phyloP scores from a whole-genome alignment of 306 rosid species.

The Vigna nakashimae region DNA sequence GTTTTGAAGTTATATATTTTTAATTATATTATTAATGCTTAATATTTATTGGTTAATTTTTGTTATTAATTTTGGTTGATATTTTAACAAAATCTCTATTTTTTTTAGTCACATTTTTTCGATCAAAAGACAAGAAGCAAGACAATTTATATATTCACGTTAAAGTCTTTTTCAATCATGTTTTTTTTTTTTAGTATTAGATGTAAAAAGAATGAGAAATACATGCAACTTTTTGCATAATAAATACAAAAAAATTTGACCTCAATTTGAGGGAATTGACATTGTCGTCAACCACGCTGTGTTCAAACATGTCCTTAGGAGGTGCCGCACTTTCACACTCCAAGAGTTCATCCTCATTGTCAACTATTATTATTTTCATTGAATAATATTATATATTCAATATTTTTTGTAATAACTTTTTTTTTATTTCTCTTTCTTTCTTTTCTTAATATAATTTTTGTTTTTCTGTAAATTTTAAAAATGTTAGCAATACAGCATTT shows the following conservation, averaged over 20 bases:
- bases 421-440: background rate
- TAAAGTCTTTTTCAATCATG: background rate
- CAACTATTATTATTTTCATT: background rate
- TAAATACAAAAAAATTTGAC: too few species aligned
- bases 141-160: too few species aligned
- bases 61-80: too few species aligned
- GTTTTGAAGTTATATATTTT: too few species aligned
- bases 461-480: too few species aligned
- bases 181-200: background rate
- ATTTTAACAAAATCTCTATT: too few species aligned
- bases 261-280: background rate
- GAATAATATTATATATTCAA: background rate
- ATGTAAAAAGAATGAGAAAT: background rate
- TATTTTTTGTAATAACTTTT: background rate
- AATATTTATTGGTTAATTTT: too few species aligned
- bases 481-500: too few species aligned
- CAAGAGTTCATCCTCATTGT: background rate
- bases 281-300: background rate
- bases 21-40: too few species aligned
- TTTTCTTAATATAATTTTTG: too few species aligned
- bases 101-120: too few species aligned
- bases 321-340: background rate
- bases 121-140: too few species aligned
- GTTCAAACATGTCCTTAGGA: background rate
- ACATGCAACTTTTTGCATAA: background rate